phyloP scores from a whole-genome alignment of 1,139 yeast genomes.

The Nakaseomyces glabratus region DNA sequence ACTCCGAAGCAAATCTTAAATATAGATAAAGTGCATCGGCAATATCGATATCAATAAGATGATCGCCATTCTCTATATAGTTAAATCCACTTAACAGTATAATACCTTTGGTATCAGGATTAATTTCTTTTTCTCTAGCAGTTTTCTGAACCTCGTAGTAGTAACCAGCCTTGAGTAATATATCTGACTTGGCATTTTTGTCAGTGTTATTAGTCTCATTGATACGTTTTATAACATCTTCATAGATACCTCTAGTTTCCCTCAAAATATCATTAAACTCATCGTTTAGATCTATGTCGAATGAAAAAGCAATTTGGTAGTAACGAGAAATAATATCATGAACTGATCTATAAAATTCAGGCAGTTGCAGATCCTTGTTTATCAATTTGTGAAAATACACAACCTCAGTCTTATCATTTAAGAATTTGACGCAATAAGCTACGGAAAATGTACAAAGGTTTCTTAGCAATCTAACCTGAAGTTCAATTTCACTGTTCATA shows the following conservation, averaged over 20 bases:
- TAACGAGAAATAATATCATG: slow-evolving; percentile 18
- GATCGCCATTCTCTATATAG: slow-evolving; percentile 19
- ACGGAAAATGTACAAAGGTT: slow-evolving; percentile 40
- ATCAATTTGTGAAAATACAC: slow-evolving; percentile 11
- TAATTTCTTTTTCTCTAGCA: slow-evolving; percentile 25
- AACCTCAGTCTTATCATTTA: slow-evolving; percentile 14
- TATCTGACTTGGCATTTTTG: slow-evolving; percentile 26
- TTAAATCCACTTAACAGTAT: slow-evolving; percentile 30
- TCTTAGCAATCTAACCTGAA: slow-evolving; percentile 32
- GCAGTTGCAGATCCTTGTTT: slow-evolving; percentile 7
- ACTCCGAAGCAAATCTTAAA: slow-evolving; percentile 32
- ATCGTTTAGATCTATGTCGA: slow-evolving; percentile 47
- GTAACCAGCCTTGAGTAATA: slow-evolving; percentile 34
- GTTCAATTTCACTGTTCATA: slow-evolving; percentile 27
- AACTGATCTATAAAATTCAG: slow-evolving; percentile 23
- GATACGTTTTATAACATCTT: slow-evolving; percentile 17
- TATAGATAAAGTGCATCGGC: slow-evolving; percentile 29
- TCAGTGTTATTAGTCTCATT: slow-evolving; percentile 25
- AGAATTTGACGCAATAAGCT: slow-evolving; percentile 33
- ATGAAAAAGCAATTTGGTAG: slow-evolving; percentile 19
- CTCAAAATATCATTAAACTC: slow-evolving; percentile 32
- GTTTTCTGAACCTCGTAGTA: slow-evolving; percentile 29
- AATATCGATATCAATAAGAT: slow-evolving; percentile 17
- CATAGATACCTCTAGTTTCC: slow-evolving; percentile 24
- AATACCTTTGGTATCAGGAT: slow-evolving; percentile 30